Evolutionary conservation across 2,329 filamentous ascomycete genomes (phyloP), one percentile per base, ranked within the genome.

Genomic region (Setomelanomma holmii): DNA sequence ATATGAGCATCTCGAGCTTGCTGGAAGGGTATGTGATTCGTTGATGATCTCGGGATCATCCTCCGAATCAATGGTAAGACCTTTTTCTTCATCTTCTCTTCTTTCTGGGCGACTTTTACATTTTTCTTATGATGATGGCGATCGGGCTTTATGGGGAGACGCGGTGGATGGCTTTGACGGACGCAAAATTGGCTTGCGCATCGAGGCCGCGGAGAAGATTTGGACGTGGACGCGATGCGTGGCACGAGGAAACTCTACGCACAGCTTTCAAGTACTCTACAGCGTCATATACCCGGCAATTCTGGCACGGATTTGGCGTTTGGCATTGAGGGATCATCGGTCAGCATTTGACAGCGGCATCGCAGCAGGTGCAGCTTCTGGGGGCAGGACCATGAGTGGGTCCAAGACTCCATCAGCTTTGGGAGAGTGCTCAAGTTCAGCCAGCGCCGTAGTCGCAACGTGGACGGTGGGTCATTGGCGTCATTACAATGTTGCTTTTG

Each of bases 271-370:
- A n/a, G n/a, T n/a, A 30, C 14, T 21, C 5, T 12, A 17, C 30
- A 36, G 45, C 45, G 45, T 49, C 38, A 23, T 23, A 49, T 49
- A 49, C 45, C 45, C 45, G 27, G 19, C 21, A 40, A 8, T 47
- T 35, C 34, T 14, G 10, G 10, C 21, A n/a, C 21, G 33, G 10
- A 40, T 35, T 40, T 14, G 10, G 10, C 21, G 20, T 5, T 35
- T 16, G 44, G 44, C 34, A 35, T 46, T 40, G 5, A 40, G 24
- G 44, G 16, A 30, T 30, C 10, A 30, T 30, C 27, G 27, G 27
- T 30, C 27, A 30, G 10, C 27, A 30, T 14, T 30, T 2, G 14
- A 30, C 10, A 14, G 27, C 14, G 27, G 27, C 27, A 10, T 30
- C 24, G 16, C 40, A 16, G n/a, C 12, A 7, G 24, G 20, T 30